A percentile compares a stretch with the other conserved stretches of the same genome.
phyloP scores from a whole-genome alignment of 495 filamentous ascomycete genomes.

The Bryoglossum gracile region DNA sequence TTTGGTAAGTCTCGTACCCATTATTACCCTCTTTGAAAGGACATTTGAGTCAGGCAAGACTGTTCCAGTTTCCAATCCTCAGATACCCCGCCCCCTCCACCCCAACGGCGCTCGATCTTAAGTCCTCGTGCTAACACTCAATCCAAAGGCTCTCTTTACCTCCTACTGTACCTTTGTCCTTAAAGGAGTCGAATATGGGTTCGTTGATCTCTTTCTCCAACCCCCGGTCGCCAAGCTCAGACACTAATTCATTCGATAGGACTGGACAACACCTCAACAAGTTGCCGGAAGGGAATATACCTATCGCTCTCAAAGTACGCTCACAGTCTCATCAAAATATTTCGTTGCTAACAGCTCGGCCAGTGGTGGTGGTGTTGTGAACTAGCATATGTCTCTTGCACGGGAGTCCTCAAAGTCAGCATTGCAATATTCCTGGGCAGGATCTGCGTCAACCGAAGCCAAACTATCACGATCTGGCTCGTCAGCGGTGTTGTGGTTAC shows the following conservation, averaged over 20 bases:
- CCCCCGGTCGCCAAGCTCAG: background rate
- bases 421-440: conserved; percentile 37
- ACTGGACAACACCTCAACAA: conserved; percentile 11
- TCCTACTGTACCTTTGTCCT: conserved; percentile 18
- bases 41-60: too few species aligned
- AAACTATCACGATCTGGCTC: conserved; percentile 30
- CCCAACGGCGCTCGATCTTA: too few species aligned
- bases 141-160: conserved; percentile 8
- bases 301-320: conserved; percentile 11
- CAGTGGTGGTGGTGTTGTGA: conserved; percentile 29
- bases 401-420: conserved; percentile 31
- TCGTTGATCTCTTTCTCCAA: background rate
- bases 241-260: background rate
- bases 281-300: background rate
- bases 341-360: background rate
- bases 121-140: background rate
- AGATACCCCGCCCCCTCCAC: too few species aligned
- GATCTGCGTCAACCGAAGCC: conserved; percentile 28
- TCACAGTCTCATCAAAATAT: background rate
- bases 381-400: conserved; percentile 30
- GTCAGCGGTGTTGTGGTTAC: conserved; percentile 22
- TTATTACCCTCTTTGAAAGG: background rate
- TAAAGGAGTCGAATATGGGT: conserved; percentile 12
- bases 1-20: conserved; percentile 7
- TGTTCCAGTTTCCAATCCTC: too few species aligned